Evolutionary conservation across 2,329 filamentous ascomycete species (phyloP).

Genomic region (Penicillium sp.): DNA sequence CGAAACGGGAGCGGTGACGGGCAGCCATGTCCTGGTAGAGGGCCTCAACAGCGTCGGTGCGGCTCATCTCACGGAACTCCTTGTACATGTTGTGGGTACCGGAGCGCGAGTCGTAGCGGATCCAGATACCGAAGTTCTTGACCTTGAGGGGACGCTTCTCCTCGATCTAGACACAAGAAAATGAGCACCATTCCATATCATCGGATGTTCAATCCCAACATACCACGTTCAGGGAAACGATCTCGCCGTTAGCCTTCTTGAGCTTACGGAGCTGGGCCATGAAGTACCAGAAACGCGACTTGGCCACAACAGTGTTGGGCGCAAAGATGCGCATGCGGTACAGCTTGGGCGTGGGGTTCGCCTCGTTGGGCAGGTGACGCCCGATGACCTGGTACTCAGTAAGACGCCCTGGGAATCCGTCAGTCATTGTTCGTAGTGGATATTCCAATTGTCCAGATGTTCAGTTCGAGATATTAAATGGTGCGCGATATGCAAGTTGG

Average conservation of each 20-base stretch:
- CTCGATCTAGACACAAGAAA: slow-evolving; percentile 65
- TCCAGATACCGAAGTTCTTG: slow-evolving; percentile 99
- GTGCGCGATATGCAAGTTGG: slow-evolving; percentile 20
- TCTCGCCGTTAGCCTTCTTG: slow-evolving; percentile 99
- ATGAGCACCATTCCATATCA: slow-evolving; percentile 16
- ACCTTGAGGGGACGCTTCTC: slow-evolving; percentile 99
- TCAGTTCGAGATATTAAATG: slow-evolving; percentile 12
- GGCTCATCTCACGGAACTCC: slow-evolving; percentile 99
- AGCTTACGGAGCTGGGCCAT: slow-evolving; percentile 98
- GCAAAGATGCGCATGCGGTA: slow-evolving; percentile 99
- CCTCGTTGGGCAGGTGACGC: slow-evolving; percentile 96
- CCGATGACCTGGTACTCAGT: slow-evolving; percentile 99
- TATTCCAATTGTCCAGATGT: slow-evolving; percentile 1
- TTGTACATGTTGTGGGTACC: slow-evolving; percentile 99
- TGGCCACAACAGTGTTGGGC: slow-evolving; percentile 95
- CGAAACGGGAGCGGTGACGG: slow-evolving; percentile 96
- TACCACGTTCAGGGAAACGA: slow-evolving; percentile 95
- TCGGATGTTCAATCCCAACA: slow-evolving; percentile 39
- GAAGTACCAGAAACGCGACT: slow-evolving; percentile 99
- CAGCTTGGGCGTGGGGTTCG: slow-evolving; percentile 94
- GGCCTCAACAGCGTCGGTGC: slow-evolving; percentile 90
- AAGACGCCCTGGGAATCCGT: slow-evolving; percentile 78
- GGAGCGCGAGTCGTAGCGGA: slow-evolving; percentile 99
- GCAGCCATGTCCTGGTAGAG: slow-evolving; percentile 99
- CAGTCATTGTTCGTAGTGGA: slow-evolving; percentile 27